Conservation (phyloP, 2,329 filamentous ascomycete genomes). For the Leptographium lundbergii region DNA sequence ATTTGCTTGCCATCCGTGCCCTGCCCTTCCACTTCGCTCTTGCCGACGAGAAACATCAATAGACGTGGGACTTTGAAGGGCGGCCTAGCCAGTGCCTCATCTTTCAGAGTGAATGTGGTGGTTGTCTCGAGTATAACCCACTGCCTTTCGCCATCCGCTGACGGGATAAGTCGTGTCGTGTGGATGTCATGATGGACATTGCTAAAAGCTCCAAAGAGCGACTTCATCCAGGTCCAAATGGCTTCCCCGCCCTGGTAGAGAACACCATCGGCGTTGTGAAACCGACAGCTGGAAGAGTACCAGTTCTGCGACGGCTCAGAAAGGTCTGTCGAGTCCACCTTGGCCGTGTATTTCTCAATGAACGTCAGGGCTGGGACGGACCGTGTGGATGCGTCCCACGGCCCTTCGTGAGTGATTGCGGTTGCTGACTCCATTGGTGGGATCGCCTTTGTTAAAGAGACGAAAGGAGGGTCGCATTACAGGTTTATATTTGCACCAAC, state of each 20-base stretch:
- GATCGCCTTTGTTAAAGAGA: neutral
- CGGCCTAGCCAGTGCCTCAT: too few relatives aligned
- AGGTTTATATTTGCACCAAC: too few relatives aligned
- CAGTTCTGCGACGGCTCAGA: neutral
- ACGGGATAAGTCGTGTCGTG: too few relatives aligned
- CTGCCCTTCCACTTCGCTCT: too few relatives aligned
- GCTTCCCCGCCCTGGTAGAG: neutral
- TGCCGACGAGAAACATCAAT: too few relatives aligned
- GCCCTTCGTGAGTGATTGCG: neutral
- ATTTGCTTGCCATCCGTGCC: too few relatives aligned
- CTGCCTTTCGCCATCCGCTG: too few relatives aligned
- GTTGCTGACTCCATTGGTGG: neutral
- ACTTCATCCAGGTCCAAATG: neutral
- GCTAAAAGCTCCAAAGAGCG: neutral
- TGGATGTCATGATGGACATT: too few relatives aligned
- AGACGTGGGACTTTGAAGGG: too few relatives aligned
- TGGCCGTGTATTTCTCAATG: neutral
- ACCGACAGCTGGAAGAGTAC: neutral
- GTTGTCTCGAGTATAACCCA: too few relatives aligned
- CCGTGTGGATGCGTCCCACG: neutral
- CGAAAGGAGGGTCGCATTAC: too few relatives aligned
- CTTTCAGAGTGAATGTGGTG: too few relatives aligned
- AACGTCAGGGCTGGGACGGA: neutral
- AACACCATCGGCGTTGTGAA: neutral
- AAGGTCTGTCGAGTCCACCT: neutral